Base-by-base conservation (phyloP, 495 filamentous ascomycete genomes). In the Hypoxylon fragiforme region DNA sequence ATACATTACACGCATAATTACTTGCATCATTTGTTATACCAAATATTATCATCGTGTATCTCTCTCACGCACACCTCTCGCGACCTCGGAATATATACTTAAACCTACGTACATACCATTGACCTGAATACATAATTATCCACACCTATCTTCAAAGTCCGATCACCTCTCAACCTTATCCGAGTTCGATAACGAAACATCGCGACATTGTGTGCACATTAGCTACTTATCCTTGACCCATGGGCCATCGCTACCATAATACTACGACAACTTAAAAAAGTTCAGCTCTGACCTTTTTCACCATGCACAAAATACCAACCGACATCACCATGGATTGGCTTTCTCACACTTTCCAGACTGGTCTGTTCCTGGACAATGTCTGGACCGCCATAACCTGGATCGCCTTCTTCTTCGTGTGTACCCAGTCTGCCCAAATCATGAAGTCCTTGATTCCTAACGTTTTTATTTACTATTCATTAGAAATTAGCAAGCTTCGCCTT, bases 401-500 rank as follows among this genome's bases (percentile, higher is more conserved):
- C 31, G 53, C 65, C 16, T 67, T 67, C 43, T 63, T 65, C 45
- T 67, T 62, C 34, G 65, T 67, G 45, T 47, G 65, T 24, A 28
- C 4, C 8, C 15, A n/a, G n/a, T n/a, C n/a, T n/a, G n/a, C 41
- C 13, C 7, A 18, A 2, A 13, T 41, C 12, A 4, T 9, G 4
- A 4, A 9, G 11, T 26, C 21, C 15, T 34, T n/a, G 2, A 3
- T 31, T 24, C 9, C 24, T 14, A 2, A 37, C 35, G n/a, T 20
- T 7, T 26, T 20, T 48, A 48, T 47, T 57, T 44, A 62, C 16
- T 19, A 7, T 22, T 8, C 18, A 15, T n/a, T 38, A 67, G 65
- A 67, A 67, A 49, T 22, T 67, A 30, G 58, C 50, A 31, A 67
- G 65, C 45, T 42, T 67, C 3, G 62, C 65, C 15, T 67, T 67